Evolutionary conservation across 2,329 filamentous ascomycete species (phyloP), one percentile per base, ranked within the genome.

Genomic region (Mycosphaerelloides madeirae): DNA sequence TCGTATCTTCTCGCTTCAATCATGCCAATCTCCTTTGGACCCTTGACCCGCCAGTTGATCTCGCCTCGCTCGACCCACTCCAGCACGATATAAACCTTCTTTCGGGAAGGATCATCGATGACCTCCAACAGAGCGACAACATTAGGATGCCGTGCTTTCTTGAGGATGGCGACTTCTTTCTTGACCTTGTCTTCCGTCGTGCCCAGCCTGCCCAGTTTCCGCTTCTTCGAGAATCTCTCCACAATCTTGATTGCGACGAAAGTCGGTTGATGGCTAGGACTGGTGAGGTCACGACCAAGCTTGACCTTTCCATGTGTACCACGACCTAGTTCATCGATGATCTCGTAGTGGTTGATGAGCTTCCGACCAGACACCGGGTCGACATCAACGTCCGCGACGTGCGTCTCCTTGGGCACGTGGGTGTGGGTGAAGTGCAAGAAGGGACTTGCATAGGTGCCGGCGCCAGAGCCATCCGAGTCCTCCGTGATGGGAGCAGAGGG

Each of bases 231-330:
- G 64, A 93, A 95, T 29, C 93, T 83, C 46, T 95, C 88, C 36
- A 98, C 95, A 59, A 98, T 98, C 72, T 98, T 98, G 76, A 98
- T 96, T 44, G 93, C 93, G 3, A 98, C 91, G 62, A 84, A 84
- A 41, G 87, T 83, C 49, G 78, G 78, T 18, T 38, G 14, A 20
- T 43, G 29, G 9, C 31, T 43, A 14, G 54, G 47, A 1, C 80
- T 89, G 44, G 83, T 74, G 35, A 88, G 73, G 63, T 94, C 89
- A 42, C 88, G 81, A 37, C 90, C 93, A 37, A 96, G 77, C 70
- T 98, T 98, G 62, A 98, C 93, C 71, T 97, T 98, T 61, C 93
- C 93, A 65, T 98, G 93, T 59, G 95, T 87, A 39, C 93, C 93
- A 48, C 93, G 85, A 43, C 93, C 93, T 42, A 98, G 87, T 68